phyloP scores from a whole-genome alignment of 495 filamentous ascomycete species.

The Platismatia glauca region DNA sequence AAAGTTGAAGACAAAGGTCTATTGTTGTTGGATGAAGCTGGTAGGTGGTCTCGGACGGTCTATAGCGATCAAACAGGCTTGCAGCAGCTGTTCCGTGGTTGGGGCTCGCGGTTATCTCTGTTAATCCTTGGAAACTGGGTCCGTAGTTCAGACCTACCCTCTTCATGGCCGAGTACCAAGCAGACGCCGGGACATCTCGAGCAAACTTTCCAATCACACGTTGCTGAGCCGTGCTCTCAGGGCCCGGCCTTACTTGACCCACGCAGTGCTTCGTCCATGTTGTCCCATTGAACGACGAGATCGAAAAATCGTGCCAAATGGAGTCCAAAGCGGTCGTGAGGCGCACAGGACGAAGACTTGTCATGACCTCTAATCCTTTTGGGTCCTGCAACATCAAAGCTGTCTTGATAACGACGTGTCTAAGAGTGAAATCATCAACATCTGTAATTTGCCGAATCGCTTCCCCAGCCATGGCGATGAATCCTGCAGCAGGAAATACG shows the following conservation, averaged over 20 bases:
- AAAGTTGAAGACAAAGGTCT: no score
- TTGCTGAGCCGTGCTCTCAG: background rate
- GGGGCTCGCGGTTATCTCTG: no score
- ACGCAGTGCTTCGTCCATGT: constrained; percentile 37
- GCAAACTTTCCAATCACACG: no score
- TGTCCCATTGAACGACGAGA: constrained; percentile 33
- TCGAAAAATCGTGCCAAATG: constrained; percentile 40
- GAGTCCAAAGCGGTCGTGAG: constrained; percentile 33
- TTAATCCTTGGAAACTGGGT: constrained; percentile 19
- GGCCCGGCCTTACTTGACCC: constrained; percentile 26
- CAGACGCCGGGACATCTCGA: background rate
- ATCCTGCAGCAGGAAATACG: constrained; percentile 42
- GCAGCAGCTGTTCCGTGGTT: no score
- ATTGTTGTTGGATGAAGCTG: no score
- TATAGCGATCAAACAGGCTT: no score
- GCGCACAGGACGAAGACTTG: constrained; percentile 28
- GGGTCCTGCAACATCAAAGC: constrained; percentile 29
- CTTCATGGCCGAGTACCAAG: constrained; percentile 6
- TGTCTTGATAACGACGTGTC: constrained; percentile 23
- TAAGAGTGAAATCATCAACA: constrained; percentile 24
- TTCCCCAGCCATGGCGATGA: constrained; percentile 40
- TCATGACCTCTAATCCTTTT: constrained; percentile 29
- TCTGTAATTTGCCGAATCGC: constrained; percentile 35
- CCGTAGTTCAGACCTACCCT: constrained; percentile 15
- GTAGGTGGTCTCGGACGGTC: no score